A percentile compares a stretch with the other conserved stretches of the same genome.
Evolutionary conservation across 2,329 filamentous ascomycete genomes (phyloP).

Genomic region (Penicillium sp.): DNA sequence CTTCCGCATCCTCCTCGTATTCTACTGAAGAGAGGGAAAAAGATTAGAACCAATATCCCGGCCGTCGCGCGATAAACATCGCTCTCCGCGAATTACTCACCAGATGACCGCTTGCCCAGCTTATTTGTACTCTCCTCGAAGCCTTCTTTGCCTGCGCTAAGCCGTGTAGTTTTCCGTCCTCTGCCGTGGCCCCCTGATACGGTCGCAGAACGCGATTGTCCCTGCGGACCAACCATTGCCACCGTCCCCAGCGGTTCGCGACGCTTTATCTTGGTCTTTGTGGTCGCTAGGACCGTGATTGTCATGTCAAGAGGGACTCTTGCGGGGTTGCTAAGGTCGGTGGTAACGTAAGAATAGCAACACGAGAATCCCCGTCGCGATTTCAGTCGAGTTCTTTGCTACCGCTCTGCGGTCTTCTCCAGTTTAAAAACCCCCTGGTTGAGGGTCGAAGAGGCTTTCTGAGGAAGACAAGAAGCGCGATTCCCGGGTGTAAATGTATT

Average conservation of each 20-base stretch:
- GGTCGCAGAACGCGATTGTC: conserved; percentile 37
- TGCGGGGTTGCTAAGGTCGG: conserved; percentile 32
- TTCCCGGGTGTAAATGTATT: neutral
- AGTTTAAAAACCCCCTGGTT: neutral
- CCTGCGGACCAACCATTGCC: conserved; percentile 40
- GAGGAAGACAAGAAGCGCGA: neutral
- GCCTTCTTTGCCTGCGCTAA: conserved; percentile 36
- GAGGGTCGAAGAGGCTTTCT: conserved; percentile 2
- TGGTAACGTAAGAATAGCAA: conserved; percentile 24
- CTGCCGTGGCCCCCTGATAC: conserved; percentile 26
- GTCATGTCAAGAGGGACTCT: conserved; percentile 37
- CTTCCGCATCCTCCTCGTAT: conserved; percentile 74
- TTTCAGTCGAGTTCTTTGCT: neutral
- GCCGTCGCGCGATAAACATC: neutral
- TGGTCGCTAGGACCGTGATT: conserved; percentile 38
- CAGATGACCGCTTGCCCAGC: conserved; percentile 38
- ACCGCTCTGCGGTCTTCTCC: neutral
- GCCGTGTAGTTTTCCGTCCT: conserved; percentile 34
- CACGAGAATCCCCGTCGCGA: conserved; percentile 2
- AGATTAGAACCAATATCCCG: conserved; percentile 10
- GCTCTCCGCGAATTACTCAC: conserved; percentile 34
- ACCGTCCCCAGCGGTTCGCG: conserved; percentile 39
- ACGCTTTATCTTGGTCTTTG: conserved; percentile 36
- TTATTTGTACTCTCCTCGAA: conserved; percentile 34
- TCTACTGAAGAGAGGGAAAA: conserved; percentile 29